These are phyloP conservation scores for Platanus orientalis DNA, from an alignment of 164 flowering plant species.

Conservation along the genomic window DNA sequence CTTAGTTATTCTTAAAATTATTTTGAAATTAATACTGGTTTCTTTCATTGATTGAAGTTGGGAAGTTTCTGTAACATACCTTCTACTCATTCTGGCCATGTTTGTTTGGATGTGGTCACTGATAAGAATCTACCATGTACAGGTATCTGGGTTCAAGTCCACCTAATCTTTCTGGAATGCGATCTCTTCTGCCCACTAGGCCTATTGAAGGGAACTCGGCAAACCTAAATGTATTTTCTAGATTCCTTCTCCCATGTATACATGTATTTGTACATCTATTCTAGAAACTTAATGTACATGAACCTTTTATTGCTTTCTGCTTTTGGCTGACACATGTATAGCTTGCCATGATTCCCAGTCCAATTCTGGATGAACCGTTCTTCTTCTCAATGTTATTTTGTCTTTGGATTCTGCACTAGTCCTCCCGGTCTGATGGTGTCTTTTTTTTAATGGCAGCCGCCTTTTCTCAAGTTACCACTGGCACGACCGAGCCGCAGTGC, in stretches of 20 bases:
- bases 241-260: neutral
- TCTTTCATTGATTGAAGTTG: too few relatives aligned
- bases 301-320: too few relatives aligned
- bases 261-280: neutral
- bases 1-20: too few relatives aligned
- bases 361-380: too few relatives aligned
- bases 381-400: too few relatives aligned
- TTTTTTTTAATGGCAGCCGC: conserved; percentile 26
- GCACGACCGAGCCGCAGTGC: conserved; percentile 44
- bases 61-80: too few relatives aligned
- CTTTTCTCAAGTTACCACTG: conserved; percentile 24
- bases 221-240: conserved; percentile 9
- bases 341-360: too few relatives aligned
- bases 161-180: conserved; percentile 14
- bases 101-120: neutral
- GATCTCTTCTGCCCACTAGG: conserved; percentile 5
- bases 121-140: conserved; percentile 2
- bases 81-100: too few relatives aligned
- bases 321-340: too few relatives aligned
- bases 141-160: conserved; percentile 17
- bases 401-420: too few relatives aligned
- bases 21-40: conserved; percentile 7
- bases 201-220: conserved; percentile 12
- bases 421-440: neutral
- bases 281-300: neutral